Evolutionary conservation across 1,139 yeast genomes (phyloP).

Genomic region (Suhomyces terraborum): DNA sequence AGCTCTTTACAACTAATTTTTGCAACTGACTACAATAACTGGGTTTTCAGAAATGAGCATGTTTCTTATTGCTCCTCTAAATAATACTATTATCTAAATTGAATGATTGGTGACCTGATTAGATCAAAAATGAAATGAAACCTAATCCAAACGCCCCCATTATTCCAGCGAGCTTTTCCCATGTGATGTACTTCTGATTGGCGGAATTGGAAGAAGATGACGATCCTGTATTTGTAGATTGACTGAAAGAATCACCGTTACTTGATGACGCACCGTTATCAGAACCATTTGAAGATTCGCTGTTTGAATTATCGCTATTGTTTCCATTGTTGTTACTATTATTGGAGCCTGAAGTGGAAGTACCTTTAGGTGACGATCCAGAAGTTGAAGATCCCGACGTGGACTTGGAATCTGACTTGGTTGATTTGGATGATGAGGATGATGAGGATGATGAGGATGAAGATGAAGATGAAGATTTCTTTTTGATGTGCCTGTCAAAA

Average conservation of each 20-base stretch:
- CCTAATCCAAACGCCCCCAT: conserved; percentile 26
- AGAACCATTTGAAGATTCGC: not conserved
- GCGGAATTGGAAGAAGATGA: conserved; percentile 11
- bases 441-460: conserved; percentile 11
- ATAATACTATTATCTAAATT: not conserved
- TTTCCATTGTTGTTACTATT: not conserved
- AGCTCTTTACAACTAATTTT: too few species aligned
- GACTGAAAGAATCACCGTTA: conserved; percentile 16
- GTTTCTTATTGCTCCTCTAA: not conserved
- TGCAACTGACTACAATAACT: not conserved
- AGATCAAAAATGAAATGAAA: conserved; percentile 24
- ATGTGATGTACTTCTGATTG: conserved; percentile 12
- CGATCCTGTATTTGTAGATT: conserved; percentile 2
- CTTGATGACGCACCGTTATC: conserved; percentile 16
- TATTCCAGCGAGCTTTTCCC: conserved; percentile 17
- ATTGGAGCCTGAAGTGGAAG: conserved; percentile 5
- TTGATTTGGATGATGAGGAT: conserved; percentile 8
- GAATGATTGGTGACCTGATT: not conserved
- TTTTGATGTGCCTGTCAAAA: conserved; percentile 52
- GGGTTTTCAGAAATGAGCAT: not conserved
- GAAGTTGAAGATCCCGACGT: conserved; percentile 11
- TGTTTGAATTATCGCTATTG: not conserved
- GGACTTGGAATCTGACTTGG: conserved; percentile 4
- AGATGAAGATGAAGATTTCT: conserved; percentile 9
- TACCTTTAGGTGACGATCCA: conserved; percentile 8